Evolutionary conservation across 2,329 filamentous ascomycete genomes (phyloP), one percentile per base, ranked within the genome.

Genomic region (Trichoderma aggressivum): DNA sequence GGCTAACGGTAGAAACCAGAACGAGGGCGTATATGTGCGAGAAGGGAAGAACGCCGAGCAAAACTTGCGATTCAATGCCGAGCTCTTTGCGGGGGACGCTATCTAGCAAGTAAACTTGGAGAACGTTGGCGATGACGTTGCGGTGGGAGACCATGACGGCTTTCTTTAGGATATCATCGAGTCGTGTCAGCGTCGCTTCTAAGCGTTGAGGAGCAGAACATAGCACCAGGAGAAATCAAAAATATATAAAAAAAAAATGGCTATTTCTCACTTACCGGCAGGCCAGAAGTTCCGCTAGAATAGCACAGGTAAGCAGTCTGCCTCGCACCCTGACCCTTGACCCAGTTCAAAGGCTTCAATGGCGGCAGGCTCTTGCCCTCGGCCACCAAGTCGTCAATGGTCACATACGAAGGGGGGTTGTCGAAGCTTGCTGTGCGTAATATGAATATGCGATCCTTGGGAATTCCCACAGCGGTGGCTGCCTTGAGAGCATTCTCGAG

Each of bases 21-120:
- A 94, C 88, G 43, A 96, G 82, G 5, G 89, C 89, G 79, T 95
- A 97, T 74, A 96, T 96, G 76, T 97, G 93, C 74, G 91, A 94
- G 77, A 94, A 89, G 0, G 92, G 92, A 0, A 95, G 83, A n/a
- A 95, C 83, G 6, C 92, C 92, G 0, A 94, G 85, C 2, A 80
- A 82, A 24, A 86, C 80, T 71, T 86, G 81, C 0, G 80, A 84
- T 5, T 78, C 78, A 55, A 86, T 72, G 14, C 77, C 78, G 5
- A 78, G 75, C 36, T 78, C 75, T 73, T 81, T 78, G 72, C 84
- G 79, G n/a, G 79, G 70, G 67, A 82, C 75, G 72, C 77, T 61
- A 65, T 86, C 80, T 69, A 79, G 84, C 77, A 7, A 43, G 3
- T 76, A 77, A 69, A 90, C 84, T 78, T 94, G 92, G 60, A 94